phyloP scores from a whole-genome alignment of 148 eudicot genomes.

The Vaccinium vitisidaea region DNA sequence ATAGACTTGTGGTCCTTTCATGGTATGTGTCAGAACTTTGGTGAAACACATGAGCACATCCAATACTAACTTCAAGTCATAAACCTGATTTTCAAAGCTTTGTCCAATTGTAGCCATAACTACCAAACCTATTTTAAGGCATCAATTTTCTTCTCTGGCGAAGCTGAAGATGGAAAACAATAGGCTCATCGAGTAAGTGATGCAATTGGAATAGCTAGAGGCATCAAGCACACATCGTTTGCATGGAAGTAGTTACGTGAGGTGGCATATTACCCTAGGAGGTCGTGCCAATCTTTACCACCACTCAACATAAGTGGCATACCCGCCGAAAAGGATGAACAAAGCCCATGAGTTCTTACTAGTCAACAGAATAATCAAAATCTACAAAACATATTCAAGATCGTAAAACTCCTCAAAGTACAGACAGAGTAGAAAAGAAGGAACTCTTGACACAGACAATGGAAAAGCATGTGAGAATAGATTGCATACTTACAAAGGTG shows the following conservation, averaged over 20 bases:
- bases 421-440: too few species aligned
- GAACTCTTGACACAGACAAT: too few species aligned
- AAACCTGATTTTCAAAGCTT: not conserved
- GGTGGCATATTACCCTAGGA: too few species aligned
- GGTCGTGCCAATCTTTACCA: too few species aligned
- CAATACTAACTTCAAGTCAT: not conserved
- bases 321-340: too few species aligned
- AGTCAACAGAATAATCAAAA: too few species aligned
- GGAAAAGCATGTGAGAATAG: too few species aligned
- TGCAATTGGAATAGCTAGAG: not conserved
- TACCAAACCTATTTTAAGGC: not conserved
- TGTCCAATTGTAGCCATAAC: not conserved
- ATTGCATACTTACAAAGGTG: not conserved
- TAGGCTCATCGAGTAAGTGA: not conserved
- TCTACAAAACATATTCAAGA: too few species aligned
- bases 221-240: not conserved
- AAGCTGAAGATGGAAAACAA: not conserved
- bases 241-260: not conserved
- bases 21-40: conserved; percentile 1
- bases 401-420: too few species aligned
- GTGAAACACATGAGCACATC: not conserved
- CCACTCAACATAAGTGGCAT: too few species aligned
- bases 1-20: not conserved
- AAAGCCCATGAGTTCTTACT: too few species aligned
- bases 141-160: not conserved